Base-by-base conservation (phyloP, 768 basidiomycete genomes). In the Termitomyces sp. region DNA sequence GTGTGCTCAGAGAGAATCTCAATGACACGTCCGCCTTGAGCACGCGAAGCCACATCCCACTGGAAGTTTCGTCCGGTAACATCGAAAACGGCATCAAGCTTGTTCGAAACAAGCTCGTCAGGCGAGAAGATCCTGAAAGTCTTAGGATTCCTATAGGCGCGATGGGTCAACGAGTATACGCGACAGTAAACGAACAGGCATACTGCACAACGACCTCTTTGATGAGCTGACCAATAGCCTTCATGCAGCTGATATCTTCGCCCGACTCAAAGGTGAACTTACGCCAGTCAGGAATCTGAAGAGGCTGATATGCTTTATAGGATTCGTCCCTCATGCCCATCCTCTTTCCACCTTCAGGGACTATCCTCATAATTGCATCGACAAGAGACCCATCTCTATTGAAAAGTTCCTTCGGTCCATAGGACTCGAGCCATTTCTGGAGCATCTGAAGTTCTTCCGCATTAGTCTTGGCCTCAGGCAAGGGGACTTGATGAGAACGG, bases 1-100 rank as follows among this genome's bases (percentile, higher is more conserved):
- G 90, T 92, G 65, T 94, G 92, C 66, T 92, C 91, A 7, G 88
- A 91, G 18, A 95, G 83, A 56, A 94, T 94, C 71, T 96, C 94
- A 58, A 94, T 78, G 46, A 95, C 83, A 9, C 92, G 85, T 0
- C 93, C 94, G 41, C 90, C 90, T 60, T 86, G 76, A 10, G 75
- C 84, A 61, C 87, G 83, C 22, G 76, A 78, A 1, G 80, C 78
- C 12, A 76, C 64, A 65, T 96, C 94, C 91, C 91, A 94, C 72
- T 95, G 92, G 70, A 94, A 87, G 72, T 92, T 86, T 49, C 92
- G 84, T 2, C 80, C 78, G 0, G 77, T 86, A 12, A 77, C 73
- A 6, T 88, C 81, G 42, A 94, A 81, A 6, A 89, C 86, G 3
- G 84, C 89, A 64, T 92, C 90, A 9, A 97, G 83, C 72, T 94